Percentiles rank a stretch among this genome's conserved stretches.
Evolutionary conservation across 2,329 filamentous ascomycete species (phyloP).

Genomic region (Stachybotrys echinatus): DNA sequence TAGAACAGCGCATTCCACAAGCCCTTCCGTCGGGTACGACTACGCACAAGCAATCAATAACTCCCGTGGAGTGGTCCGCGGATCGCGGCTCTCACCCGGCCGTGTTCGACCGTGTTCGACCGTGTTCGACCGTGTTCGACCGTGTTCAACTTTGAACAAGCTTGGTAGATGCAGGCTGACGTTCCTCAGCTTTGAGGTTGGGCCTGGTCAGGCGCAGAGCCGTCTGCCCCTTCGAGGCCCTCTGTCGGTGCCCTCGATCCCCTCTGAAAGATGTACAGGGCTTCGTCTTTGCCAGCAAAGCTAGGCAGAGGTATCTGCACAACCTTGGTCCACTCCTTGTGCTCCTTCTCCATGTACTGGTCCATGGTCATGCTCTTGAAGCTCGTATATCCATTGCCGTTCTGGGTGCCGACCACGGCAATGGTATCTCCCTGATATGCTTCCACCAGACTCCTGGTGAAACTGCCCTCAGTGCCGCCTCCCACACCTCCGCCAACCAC

Average conservation of each 20-base stretch:
- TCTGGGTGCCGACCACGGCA: constrained; percentile 71
- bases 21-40: not conserved
- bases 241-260: constrained; percentile 29
- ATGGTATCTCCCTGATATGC: constrained; percentile 60
- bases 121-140: too few species aligned
- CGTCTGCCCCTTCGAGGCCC: constrained; percentile 4
- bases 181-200: too few species aligned
- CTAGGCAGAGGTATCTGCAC: constrained; percentile 65
- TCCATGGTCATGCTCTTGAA: constrained; percentile 61
- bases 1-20: not conserved
- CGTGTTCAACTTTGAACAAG: too few species aligned
- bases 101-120: too few species aligned
- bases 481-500: constrained; percentile 61
- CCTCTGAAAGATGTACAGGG: constrained; percentile 60
- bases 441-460: constrained; percentile 57
- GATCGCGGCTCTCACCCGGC: too few species aligned
- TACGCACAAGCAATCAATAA: not conserved
- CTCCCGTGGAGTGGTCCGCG: too few species aligned
- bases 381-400: constrained; percentile 67
- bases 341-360: constrained; percentile 57
- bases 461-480: constrained; percentile 57
- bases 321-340: constrained; percentile 51
- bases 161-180: too few species aligned
- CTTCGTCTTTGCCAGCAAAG: constrained; percentile 74
- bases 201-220: too few species aligned